Conservation (phyloP, 2,329 filamentous ascomycete species). For the Torrubiella hemipterigena region DNA sequence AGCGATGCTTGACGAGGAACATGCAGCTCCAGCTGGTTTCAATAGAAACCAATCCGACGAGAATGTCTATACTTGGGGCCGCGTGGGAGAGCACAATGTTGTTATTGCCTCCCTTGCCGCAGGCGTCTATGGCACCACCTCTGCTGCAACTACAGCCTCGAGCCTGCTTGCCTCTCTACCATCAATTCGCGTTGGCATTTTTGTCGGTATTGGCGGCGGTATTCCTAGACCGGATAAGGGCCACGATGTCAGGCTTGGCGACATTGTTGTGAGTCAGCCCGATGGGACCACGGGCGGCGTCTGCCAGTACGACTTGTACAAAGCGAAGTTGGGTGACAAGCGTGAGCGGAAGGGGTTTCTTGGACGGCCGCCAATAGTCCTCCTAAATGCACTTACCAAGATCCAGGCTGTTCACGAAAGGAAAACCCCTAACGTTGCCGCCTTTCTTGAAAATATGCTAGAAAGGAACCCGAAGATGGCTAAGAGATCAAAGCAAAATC, state of each 20-base stretch:
- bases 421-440: too few species aligned
- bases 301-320: constrained; percentile 8
- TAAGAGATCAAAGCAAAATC: too few species aligned
- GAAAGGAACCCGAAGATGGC: too few species aligned
- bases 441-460: too few species aligned
- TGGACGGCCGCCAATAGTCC: not conserved
- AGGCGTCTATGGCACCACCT: constrained; percentile 6
- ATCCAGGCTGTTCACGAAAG: too few species aligned
- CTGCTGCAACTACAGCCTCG: constrained; percentile 7
- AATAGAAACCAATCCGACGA: constrained; percentile 1
- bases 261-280: constrained; percentile 12
- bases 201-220: constrained; percentile 9
- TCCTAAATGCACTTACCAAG: not conserved
- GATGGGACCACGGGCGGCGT: constrained; percentile 1
- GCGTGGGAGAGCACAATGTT: constrained; percentile 11
- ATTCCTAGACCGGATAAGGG: not conserved
- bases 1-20: constrained; percentile 13
- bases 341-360: not conserved
- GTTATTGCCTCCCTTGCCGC: constrained; percentile 9
- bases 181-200: constrained; percentile 6
- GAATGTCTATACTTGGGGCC: constrained; percentile 11
- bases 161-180: constrained; percentile 8
- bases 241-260: constrained; percentile 15
- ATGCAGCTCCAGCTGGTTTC: constrained; percentile 7
- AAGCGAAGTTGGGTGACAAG: constrained; percentile 1